These are phyloP conservation scores for Ramicandelaber brevisporus DNA, from an alignment of 192 early-diverging fungal genomes.

Conservation along the genomic window DNA sequence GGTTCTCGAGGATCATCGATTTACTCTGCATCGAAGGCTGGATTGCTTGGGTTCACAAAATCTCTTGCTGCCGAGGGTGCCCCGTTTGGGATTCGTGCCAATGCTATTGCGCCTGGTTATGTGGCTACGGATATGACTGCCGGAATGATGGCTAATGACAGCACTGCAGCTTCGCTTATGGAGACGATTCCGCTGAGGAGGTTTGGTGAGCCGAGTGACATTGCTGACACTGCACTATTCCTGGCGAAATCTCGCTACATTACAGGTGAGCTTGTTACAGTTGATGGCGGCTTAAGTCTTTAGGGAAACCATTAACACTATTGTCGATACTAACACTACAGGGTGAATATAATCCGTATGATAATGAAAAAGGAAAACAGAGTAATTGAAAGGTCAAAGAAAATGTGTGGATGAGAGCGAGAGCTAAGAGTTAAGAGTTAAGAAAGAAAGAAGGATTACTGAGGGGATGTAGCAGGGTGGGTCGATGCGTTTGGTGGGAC, in stretches of 20 bases:
- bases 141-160: background rate
- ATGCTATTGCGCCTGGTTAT: slow-evolving; percentile 69
- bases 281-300: too few species aligned
- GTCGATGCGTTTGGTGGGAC: too few species aligned
- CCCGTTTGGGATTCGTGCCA: slow-evolving; percentile 38
- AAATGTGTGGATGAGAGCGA: too few species aligned
- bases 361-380: too few species aligned
- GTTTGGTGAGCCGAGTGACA: slow-evolving; percentile 7
- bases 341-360: too few species aligned
- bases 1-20: slow-evolving; percentile 18
- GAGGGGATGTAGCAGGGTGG: too few species aligned
- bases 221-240: slow-evolving; percentile 10
- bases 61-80: slow-evolving; percentile 61
- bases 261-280: slow-evolving; percentile 14
- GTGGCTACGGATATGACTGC: slow-evolving; percentile 33
- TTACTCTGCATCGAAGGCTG: slow-evolving; percentile 72
- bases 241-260: slow-evolving; percentile 11
- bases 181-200: slow-evolving; percentile 5
- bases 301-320: too few species aligned
- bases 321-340: too few species aligned
- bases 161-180: slow-evolving; percentile 5
- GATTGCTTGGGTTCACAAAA: slow-evolving; percentile 61
- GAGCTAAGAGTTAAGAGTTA: too few species aligned
- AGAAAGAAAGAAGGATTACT: too few species aligned
- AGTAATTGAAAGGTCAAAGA: too few species aligned